phyloP scores from a whole-genome alignment of 1,284 basidiomycete species.

The Golubevia sp. region DNA sequence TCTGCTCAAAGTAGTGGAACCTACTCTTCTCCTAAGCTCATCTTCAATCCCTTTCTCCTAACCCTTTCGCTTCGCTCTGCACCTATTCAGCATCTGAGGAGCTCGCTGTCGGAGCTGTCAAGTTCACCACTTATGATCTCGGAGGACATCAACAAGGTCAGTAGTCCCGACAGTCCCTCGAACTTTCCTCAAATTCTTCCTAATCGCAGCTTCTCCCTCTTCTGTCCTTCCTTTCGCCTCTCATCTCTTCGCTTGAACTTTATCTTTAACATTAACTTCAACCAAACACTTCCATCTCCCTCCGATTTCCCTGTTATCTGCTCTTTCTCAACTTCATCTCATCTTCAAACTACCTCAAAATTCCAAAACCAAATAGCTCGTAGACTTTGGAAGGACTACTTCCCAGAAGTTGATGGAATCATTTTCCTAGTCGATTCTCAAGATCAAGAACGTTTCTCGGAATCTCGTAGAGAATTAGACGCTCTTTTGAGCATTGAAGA shows the following conservation, averaged over 20 bases:
- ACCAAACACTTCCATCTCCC: not conserved
- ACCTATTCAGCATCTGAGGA: slow-evolving; percentile 84
- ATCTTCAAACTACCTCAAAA: not conserved
- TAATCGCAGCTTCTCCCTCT: not conserved
- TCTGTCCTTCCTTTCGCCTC: not conserved
- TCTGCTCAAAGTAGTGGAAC: not conserved
- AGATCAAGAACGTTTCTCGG: slow-evolving; percentile 92
- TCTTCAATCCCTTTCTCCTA: not conserved
- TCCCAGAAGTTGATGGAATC: slow-evolving; percentile 99
- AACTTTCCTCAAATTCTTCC: not conserved
- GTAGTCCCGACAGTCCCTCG: slow-evolving; percentile 33
- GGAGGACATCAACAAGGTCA: slow-evolving; percentile 95
- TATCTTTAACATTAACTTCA: not conserved
- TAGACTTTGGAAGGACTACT: slow-evolving; percentile 99
- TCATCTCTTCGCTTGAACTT: not conserved
- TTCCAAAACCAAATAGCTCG: slow-evolving; percentile 69
- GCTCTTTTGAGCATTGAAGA: slow-evolving; percentile 87
- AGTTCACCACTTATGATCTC: slow-evolving; percentile 98
- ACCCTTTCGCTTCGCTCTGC: not conserved
- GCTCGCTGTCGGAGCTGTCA: slow-evolving; percentile 96
- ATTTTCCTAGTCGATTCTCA: slow-evolving; percentile 97
- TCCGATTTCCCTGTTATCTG: slow-evolving; percentile 6
- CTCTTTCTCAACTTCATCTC: slow-evolving; percentile 6
- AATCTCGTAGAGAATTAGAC: slow-evolving; percentile 96
- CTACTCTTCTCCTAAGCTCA: not conserved